Evolutionary conservation across 768 basidiomycete genomes (phyloP).

Genomic region (Mycena rebaudengoi): DNA sequence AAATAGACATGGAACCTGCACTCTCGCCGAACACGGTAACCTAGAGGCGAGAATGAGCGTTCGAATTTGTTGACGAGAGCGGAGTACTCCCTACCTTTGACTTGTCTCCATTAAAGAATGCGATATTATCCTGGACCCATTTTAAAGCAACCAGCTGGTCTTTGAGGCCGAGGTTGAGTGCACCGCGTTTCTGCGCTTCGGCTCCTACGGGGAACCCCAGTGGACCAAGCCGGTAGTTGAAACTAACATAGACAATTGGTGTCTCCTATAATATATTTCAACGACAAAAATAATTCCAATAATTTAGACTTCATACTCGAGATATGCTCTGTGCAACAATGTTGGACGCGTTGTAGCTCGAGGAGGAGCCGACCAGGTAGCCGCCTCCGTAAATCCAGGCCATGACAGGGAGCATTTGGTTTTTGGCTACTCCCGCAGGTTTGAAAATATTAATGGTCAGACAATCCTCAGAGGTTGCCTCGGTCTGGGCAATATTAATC

Average conservation of each 20-base stretch:
- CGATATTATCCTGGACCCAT: constrained; percentile 64
- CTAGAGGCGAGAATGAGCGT: too few relatives aligned
- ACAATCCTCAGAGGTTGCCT: constrained; percentile 53
- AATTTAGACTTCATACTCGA: constrained; percentile 21
- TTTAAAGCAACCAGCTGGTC: constrained; percentile 48
- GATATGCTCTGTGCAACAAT: constrained; percentile 36
- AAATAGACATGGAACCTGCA: too few relatives aligned
- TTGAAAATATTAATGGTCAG: constrained; percentile 56
- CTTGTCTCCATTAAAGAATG: constrained; percentile 60
- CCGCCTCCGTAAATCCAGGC: constrained; percentile 28
- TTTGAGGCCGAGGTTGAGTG: constrained; percentile 48
- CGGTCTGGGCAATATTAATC: too few relatives aligned
- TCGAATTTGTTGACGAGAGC: too few relatives aligned
- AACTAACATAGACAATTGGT: constrained; percentile 53
- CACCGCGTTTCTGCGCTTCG: constrained; percentile 41
- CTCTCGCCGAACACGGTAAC: too few relatives aligned
- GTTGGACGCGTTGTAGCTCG: constrained; percentile 41
- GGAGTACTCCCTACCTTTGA: constrained; percentile 39
- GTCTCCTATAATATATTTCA: constrained; percentile 29
- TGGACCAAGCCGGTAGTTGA: constrained; percentile 50
- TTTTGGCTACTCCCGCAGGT: constrained; percentile 38
- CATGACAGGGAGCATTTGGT: constrained; percentile 27
- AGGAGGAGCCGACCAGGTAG: constrained; percentile 20
- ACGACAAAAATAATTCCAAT: too few relatives aligned
- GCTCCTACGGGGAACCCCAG: constrained; percentile 53